Conservation (phyloP, 345 rosid species). For the Ceriops zippeliana region DNA sequence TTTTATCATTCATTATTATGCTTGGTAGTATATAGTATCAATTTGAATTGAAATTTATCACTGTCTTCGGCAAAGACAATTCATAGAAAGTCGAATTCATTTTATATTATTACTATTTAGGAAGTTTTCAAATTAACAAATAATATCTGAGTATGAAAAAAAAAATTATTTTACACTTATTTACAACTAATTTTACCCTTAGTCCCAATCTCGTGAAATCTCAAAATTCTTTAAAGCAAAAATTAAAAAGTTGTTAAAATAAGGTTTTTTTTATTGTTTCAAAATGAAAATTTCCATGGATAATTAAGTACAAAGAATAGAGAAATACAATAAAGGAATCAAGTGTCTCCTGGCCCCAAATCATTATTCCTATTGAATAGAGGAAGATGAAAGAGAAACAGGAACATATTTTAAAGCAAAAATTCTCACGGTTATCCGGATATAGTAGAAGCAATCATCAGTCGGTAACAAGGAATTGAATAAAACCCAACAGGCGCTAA, state of each 20-base stretch:
- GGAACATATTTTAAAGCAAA: conserved; percentile 9
- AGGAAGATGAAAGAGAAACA: not conserved
- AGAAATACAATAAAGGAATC: not conserved
- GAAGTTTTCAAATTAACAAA: too few relatives aligned
- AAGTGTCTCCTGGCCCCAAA: conserved; percentile 3
- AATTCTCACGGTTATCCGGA: not conserved
- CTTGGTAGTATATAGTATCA: not conserved
- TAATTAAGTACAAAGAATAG: too few relatives aligned
- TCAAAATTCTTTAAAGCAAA: too few relatives aligned
- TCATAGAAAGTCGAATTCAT: too few relatives aligned
- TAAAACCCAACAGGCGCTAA: not conserved
- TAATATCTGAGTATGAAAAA: not conserved
- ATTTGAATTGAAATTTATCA: not conserved
- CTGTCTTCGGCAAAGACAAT: too few relatives aligned
- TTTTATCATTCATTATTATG: not conserved
- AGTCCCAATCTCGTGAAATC: not conserved
- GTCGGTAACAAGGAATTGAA: conserved; percentile 1
- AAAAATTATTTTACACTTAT: not conserved
- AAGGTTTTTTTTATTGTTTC: too few relatives aligned
- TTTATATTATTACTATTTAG: too few relatives aligned
- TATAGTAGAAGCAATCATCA: not conserved
- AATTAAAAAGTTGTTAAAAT: too few relatives aligned
- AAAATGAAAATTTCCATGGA: too few relatives aligned
- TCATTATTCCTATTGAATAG: not conserved
- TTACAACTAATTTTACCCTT: not conserved